These are phyloP conservation scores for Daldinia concentrica DNA, from an alignment of 495 filamentous ascomycete species.

Conservation along the genomic window DNA sequence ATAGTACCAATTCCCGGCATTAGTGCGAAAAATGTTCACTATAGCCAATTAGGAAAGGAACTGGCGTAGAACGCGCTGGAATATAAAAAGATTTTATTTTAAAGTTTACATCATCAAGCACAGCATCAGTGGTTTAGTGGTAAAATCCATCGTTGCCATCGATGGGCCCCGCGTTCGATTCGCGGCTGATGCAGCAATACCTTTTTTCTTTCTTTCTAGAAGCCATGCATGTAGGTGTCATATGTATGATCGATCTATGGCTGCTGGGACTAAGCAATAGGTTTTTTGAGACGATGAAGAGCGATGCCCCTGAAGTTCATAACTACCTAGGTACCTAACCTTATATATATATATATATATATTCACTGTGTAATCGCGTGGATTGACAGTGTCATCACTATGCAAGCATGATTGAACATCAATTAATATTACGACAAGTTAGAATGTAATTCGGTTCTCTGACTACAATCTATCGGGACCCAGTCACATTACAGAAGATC, in stretches of 20 bases:
- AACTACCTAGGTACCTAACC: too few relatives aligned
- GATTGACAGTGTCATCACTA: too few relatives aligned
- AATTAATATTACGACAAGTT: too few relatives aligned
- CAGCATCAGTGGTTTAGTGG: slow-evolving; percentile 60
- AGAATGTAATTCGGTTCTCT: not conserved
- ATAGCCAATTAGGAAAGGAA: not conserved
- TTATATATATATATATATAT: too few relatives aligned
- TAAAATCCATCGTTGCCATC: slow-evolving; percentile 65
- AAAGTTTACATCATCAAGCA: slow-evolving; percentile 7
- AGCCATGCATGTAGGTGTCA: not conserved
- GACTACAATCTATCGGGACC: not conserved
- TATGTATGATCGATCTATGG: too few relatives aligned
- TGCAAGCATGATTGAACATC: too few relatives aligned
- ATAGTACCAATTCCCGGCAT: not conserved
- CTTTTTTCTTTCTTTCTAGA: not conserved
- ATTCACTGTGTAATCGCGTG: too few relatives aligned
- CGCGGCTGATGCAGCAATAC: slow-evolving; percentile 54
- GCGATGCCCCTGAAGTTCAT: too few relatives aligned
- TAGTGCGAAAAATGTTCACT: not conserved
- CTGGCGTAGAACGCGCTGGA: not conserved
- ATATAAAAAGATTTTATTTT: not conserved
- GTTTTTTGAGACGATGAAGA: too few relatives aligned
- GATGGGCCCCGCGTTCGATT: slow-evolving; percentile 64
- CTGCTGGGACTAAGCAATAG: too few relatives aligned
- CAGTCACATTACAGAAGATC: slow-evolving; percentile 15